Evolutionary conservation across 2,329 filamentous ascomycete species (phyloP), one percentile per base, ranked within the genome.

Genomic region (Sporothrix luriei): DNA sequence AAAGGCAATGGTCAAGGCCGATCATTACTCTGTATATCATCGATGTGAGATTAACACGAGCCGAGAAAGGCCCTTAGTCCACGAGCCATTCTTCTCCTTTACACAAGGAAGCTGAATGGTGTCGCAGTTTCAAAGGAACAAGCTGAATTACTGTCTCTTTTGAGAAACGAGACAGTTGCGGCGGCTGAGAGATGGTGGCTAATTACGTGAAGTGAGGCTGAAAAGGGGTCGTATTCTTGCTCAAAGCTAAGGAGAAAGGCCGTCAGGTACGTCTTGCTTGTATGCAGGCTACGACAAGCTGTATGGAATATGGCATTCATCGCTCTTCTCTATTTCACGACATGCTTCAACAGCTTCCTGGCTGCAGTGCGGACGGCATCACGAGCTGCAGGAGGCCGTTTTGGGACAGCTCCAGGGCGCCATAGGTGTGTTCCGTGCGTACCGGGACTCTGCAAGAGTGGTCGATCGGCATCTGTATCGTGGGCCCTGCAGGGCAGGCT

Each of bases 401-500:
- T 57, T 57, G 29, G 54, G 29, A 40, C 54, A 40, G 21, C 16
- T 16, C 29, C 54, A 40, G 54, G 29, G 21, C 26, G 52, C 54
- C 29, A 57, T n/a, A 29, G 16, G 29, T 13, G 40, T 38, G 54
- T 26, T 57, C 54, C 54, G 29, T 40, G 54, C 54, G 7, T 29
- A n/a, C 26, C 16, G 19, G 52, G 54, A n/a, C 54, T 57, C 29
- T 19, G 54, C 54, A 57, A 57, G 54, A 40, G 29, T 40, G 7
- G 29, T 40, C 38, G 21, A 62, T 62, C 38, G 57, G 21, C 57
- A 62, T 62, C 57, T 62, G 13, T 38, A 62, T 62, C 57, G 16
- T 46, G 57, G 38, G 38, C 19, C 57, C 43, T 24, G n/a, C 57
- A 24, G n/a, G 21, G 10, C 57, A n/a, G 26, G 29, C 14, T n/a